Conservation (phyloP, 2,329 filamentous ascomycete genomes). For the Colletotrichum australisinense region DNA sequence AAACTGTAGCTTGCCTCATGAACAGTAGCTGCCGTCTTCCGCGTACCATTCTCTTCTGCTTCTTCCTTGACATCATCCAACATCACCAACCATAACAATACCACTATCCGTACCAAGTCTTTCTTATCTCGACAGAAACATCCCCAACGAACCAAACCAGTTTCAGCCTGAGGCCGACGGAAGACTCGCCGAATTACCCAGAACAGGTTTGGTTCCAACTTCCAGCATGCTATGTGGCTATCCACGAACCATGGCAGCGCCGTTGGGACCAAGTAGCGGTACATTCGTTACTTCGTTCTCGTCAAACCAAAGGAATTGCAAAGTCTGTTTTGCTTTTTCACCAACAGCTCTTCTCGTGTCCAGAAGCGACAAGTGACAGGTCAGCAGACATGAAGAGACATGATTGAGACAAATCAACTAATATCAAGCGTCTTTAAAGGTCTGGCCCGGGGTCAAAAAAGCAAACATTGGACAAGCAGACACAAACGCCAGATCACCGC, state of each 20-base stretch:
- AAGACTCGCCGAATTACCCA: constrained; percentile 19
- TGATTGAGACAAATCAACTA: constrained; percentile 22
- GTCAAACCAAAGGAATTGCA: not conserved
- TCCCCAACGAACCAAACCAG: not conserved
- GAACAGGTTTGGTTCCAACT: not conserved
- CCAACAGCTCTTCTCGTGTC: constrained; percentile 20
- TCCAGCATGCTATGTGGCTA: not conserved
- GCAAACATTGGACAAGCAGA: constrained; percentile 20
- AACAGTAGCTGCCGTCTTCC: not conserved
- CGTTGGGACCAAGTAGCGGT: constrained; percentile 15
- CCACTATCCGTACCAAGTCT: not conserved
- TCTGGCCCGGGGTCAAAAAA: constrained; percentile 15
- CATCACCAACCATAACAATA: not conserved
- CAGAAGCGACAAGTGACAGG: constrained; percentile 25
- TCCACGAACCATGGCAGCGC: not conserved
- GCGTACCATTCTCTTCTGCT: not conserved
- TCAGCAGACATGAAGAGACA: constrained; percentile 25
- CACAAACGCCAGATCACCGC: not conserved
- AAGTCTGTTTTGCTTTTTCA: constrained; percentile 14
- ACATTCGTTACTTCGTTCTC: constrained; percentile 12
- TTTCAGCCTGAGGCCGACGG: constrained; percentile 24
- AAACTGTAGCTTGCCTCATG: constrained; percentile 8
- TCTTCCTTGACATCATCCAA: not conserved
- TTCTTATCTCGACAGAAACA: constrained; percentile 19
- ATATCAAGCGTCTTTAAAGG: constrained; percentile 13